Evolutionary conservation across 73 alveolate species (phyloP).

Genomic region (Paraurostyla sp.): DNA sequence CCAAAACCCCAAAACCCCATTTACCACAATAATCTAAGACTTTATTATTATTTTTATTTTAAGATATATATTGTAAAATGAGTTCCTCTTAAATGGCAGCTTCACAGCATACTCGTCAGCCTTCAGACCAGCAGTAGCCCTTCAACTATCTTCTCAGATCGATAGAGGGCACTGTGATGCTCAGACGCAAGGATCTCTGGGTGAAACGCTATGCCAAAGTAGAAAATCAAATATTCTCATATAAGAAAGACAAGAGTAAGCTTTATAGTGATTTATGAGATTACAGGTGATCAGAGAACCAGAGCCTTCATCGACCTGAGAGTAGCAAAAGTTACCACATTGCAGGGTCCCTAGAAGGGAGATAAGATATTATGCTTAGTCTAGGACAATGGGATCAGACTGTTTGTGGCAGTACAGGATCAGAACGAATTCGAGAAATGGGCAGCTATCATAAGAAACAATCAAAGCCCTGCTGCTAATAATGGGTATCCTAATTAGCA

Average conservation of each 20-base stretch:
- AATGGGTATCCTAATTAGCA: neutral
- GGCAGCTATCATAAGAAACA: neutral
- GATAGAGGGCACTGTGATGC: slow-evolving; percentile 39
- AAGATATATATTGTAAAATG: no score
- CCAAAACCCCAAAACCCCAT: no score
- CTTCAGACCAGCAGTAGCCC: no score
- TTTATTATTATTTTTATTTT: no score
- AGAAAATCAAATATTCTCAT: slow-evolving; percentile 32
- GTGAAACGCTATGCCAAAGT: slow-evolving; percentile 50
- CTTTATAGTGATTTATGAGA: neutral
- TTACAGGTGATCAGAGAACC: neutral
- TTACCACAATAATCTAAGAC: no score
- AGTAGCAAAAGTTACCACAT: neutral
- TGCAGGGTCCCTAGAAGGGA: neutral
- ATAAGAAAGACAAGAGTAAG: slow-evolving; percentile 11
- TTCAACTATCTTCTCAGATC: no score
- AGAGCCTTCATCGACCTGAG: neutral
- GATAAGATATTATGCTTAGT: neutral
- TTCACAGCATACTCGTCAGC: no score
- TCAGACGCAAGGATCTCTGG: neutral
- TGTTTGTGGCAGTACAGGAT: neutral
- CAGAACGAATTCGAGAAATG: neutral
- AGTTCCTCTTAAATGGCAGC: no score
- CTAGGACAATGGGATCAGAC: neutral
- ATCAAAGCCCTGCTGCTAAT: neutral